Evolutionary conservation across 306 rosid species (phyloP).

Genomic region (Myrica gale): DNA sequence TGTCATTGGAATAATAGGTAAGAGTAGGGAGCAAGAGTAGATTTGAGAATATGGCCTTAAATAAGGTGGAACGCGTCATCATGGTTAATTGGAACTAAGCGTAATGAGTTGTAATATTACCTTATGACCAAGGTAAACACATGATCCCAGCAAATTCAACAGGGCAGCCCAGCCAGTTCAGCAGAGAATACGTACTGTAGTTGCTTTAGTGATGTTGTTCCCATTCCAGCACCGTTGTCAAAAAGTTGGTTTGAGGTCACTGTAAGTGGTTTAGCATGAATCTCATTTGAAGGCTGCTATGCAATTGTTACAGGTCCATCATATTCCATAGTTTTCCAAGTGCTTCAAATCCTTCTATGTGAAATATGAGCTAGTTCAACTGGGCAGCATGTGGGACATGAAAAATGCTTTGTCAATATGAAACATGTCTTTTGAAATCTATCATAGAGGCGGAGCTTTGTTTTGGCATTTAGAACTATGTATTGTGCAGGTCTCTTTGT

Average conservation of each 20-base stretch:
- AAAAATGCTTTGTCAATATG: neutral
- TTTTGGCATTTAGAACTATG: neutral
- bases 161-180: too few relatives aligned
- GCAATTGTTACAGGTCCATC: neutral
- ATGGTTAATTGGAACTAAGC: too few relatives aligned
- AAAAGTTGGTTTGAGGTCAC: too few relatives aligned
- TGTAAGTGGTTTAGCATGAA: neutral
- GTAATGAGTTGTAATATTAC: neutral
- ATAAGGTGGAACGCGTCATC: neutral
- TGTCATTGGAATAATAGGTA: neutral
- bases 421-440: neutral
- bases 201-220: too few relatives aligned
- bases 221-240: too few relatives aligned
- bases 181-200: too few relatives aligned
- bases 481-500: neutral
- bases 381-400: neutral
- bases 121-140: neutral
- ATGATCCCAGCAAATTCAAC: too few relatives aligned
- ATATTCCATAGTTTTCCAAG: neutral
- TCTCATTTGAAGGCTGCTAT: neutral
- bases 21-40: neutral
- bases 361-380: neutral
- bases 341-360: neutral
- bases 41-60: neutral
- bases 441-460: neutral